These are phyloP conservation scores for Sungouiozyma ichnusensis DNA, from an alignment of 805 yeast genomes.

Conservation along the genomic window DNA sequence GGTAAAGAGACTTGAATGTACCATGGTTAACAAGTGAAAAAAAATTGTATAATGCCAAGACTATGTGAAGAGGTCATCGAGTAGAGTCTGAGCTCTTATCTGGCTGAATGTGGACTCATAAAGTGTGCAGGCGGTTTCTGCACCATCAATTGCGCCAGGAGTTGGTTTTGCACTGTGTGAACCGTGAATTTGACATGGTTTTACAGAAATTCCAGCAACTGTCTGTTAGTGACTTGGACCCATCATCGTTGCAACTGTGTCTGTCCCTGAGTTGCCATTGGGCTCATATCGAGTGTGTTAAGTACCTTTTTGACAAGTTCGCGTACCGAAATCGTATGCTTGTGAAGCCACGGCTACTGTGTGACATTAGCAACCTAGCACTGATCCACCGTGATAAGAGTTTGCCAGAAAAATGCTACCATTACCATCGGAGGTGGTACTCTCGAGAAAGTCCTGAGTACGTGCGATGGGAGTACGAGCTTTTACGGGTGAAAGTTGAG, in stretches of 20 bases:
- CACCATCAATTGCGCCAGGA: neutral
- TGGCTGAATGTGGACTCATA: constrained; percentile 6
- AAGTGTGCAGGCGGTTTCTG: constrained; percentile 4
- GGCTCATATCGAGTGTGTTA: constrained; percentile 20
- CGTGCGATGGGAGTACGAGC: constrained; percentile 11
- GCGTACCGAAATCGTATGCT: constrained; percentile 14
- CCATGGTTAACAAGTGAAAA: too few species aligned
- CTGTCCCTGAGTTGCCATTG: constrained; percentile 18
- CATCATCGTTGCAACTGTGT: constrained; percentile 15
- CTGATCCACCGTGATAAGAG: constrained; percentile 15
- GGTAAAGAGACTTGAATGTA: too few species aligned
- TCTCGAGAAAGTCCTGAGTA: constrained; percentile 5
- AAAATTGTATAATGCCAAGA: too few species aligned
- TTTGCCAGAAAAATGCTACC: constrained; percentile 16
- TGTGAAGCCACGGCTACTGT: constrained; percentile 15
- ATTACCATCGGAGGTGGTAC: constrained; percentile 11
- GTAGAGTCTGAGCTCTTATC: neutral
- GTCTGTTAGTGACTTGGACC: constrained; percentile 17
- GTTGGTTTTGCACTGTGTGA: constrained; percentile 17
- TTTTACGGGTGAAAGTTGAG: constrained; percentile 20
- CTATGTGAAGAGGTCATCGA: too few species aligned
- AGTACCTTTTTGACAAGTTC: constrained; percentile 22
- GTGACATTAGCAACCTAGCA: constrained; percentile 20
- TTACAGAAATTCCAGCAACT: constrained; percentile 7
- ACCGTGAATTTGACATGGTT: constrained; percentile 16